phyloP scores from a whole-genome alignment of 2,329 filamentous ascomycete species.

The Coniochaeta sp. region DNA sequence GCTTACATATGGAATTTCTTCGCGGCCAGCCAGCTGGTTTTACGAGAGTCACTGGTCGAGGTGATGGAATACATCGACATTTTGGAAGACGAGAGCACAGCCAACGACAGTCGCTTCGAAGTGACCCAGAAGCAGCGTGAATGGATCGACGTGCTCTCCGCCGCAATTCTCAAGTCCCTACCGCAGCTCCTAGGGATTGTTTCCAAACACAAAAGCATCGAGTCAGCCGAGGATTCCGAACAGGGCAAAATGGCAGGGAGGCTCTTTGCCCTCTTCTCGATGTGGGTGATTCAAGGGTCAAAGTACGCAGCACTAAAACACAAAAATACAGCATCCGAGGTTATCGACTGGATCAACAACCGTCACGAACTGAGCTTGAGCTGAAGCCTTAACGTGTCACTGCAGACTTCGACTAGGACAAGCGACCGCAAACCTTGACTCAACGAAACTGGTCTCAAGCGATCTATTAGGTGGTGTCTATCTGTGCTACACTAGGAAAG shows the following conservation, averaged over 20 bases:
- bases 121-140: background rate
- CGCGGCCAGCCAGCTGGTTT: conserved; percentile 2
- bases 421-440: too few relatives aligned
- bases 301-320: background rate
- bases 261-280: background rate
- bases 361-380: conserved; percentile 1
- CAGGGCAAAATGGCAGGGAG: background rate
- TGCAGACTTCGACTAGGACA: too few relatives aligned
- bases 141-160: background rate
- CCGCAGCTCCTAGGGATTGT: background rate
- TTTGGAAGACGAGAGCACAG: background rate
- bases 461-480: too few relatives aligned
- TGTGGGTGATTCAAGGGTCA: background rate
- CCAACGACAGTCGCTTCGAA: background rate
- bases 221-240: background rate
- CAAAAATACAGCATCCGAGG: background rate
- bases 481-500: too few relatives aligned
- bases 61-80: background rate
- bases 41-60: conserved; percentile 2
- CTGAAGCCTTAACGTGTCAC: too few relatives aligned
- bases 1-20: conserved; percentile 3
- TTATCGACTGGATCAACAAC: conserved; percentile 1
- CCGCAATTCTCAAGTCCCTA: background rate
- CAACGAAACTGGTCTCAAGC: too few relatives aligned
- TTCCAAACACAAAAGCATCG: background rate